These are phyloP conservation scores for Astrothelium macrocarpum DNA, from an alignment of 495 filamentous ascomycete genomes.

Conservation along the genomic window DNA sequence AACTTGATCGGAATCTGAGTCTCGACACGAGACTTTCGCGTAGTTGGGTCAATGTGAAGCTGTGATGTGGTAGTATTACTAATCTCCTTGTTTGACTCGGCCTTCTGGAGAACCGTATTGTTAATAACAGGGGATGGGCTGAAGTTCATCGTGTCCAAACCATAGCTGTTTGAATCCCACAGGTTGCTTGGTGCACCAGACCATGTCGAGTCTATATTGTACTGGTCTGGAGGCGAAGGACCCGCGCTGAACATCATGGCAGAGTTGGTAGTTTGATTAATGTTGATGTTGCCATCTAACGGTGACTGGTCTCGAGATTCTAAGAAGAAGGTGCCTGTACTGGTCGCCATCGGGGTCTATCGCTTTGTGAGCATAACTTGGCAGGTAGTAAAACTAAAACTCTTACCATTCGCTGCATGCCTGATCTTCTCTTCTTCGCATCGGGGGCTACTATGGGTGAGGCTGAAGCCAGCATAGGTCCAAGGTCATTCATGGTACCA, in stretches of 20 bases:
- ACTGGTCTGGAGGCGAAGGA: constrained; percentile 8
- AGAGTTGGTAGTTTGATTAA: not conserved
- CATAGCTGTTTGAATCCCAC: constrained; percentile 9
- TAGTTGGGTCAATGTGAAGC: constrained; percentile 49
- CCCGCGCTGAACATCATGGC: constrained; percentile 16
- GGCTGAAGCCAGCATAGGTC: not conserved
- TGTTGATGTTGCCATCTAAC: not conserved
- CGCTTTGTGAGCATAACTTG: constrained; percentile 9
- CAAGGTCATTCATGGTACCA: constrained; percentile 7
- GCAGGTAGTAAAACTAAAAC: not conserved
- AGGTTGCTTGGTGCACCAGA: constrained; percentile 13
- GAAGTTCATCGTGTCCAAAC: constrained; percentile 13
- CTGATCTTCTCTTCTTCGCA: not conserved
- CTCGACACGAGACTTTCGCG: constrained; percentile 82
- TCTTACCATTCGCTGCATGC: not conserved
- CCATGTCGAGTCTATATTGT: constrained; percentile 15
- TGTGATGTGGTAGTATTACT: constrained; percentile 35
- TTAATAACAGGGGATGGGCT: constrained; percentile 18
- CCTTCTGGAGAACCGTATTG: not conserved
- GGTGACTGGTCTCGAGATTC: constrained; percentile 11
- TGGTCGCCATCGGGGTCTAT: constrained; percentile 10
- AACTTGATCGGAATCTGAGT: constrained; percentile 83
- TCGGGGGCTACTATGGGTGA: constrained; percentile 10
- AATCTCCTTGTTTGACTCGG: constrained; percentile 17
- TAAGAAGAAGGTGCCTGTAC: not conserved